Conservation (phyloP, 805 yeast species). For the Vanderwaltozyma verrucispora region DNA sequence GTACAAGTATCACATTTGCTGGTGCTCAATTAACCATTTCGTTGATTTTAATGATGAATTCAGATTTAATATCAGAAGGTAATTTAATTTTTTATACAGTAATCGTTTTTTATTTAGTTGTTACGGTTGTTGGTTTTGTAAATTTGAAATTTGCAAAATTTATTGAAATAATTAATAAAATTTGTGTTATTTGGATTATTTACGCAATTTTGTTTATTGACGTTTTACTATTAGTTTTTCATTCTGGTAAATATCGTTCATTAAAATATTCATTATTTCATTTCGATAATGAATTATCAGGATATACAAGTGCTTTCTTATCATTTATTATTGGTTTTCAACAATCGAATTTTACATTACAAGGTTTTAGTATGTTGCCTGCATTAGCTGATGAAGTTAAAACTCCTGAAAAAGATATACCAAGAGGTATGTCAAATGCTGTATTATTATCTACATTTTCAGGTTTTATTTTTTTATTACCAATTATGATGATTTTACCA, state of each 20-base stretch:
- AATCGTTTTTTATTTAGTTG: conserved; percentile 44
- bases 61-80: conserved; percentile 40
- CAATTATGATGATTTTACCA: conserved; percentile 62
- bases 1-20: conserved; percentile 61
- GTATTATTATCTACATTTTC: conserved; percentile 55
- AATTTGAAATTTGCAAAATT: conserved; percentile 50
- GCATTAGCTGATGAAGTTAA: conserved; percentile 77
- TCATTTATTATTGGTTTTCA: conserved; percentile 73
- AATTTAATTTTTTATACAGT: conserved; percentile 44
- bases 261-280: conserved; percentile 48
- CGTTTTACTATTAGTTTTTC: conserved; percentile 45
- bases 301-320: conserved; percentile 54
- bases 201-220: conserved; percentile 63
- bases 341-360: conserved; percentile 67
- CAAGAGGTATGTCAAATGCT: conserved; percentile 60
- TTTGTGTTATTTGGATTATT: conserved; percentile 68
- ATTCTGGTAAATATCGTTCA: conserved; percentile 47
- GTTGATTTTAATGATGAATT: conserved; percentile 51
- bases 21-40: conserved; percentile 68
- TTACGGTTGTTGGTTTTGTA: conserved; percentile 49
- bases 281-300: conserved; percentile 64
- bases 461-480: conserved; percentile 63
- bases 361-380: conserved; percentile 75
- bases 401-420: conserved; percentile 62
- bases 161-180: conserved; percentile 52